Evolutionary conservation across 192 early-diverging fungal genomes (phyloP).

Genomic region (Chytriomyces sp.): DNA sequence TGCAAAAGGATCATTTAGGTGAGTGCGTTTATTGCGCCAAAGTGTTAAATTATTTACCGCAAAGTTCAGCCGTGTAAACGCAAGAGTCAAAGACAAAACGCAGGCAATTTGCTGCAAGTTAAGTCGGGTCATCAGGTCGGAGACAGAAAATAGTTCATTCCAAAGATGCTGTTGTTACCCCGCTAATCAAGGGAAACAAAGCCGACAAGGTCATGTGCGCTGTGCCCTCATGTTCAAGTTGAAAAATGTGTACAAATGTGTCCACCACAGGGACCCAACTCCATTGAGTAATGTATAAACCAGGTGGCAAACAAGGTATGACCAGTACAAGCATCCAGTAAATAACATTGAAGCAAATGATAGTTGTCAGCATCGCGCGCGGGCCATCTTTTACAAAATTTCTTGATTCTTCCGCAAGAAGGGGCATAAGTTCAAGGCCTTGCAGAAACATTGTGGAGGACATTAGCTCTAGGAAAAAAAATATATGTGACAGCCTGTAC

Average conservation of each 20-base stretch:
- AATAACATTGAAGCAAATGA: background rate
- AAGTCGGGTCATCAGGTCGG: background rate
- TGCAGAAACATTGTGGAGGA: background rate
- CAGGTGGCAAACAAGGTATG: slow-evolving; percentile 1
- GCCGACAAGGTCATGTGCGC: no score
- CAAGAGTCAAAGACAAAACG: background rate
- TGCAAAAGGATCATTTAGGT: background rate
- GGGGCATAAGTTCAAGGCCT: slow-evolving; percentile 28
- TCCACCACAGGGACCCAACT: background rate
- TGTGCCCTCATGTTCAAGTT: background rate
- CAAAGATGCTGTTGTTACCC: no score
- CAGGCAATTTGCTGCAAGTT: background rate
- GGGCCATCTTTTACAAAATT: slow-evolving; percentile 23
- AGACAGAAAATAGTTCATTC: no score
- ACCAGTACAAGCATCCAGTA: slow-evolving; percentile 12
- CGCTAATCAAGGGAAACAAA: no score
- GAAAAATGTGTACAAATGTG: background rate
- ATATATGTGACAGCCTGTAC: background rate
- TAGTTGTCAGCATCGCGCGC: background rate
- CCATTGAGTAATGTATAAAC: background rate
- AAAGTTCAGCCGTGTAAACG: slow-evolving; percentile 13
- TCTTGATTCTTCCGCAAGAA: slow-evolving; percentile 20
- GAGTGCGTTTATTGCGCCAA: background rate
- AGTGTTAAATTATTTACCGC: background rate
- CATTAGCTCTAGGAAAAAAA: background rate